Percentiles rank a stretch among this genome's conserved stretches.
phyloP scores from a whole-genome alignment of 805 yeast species.

The Wickerhamiella siamensis region DNA sequence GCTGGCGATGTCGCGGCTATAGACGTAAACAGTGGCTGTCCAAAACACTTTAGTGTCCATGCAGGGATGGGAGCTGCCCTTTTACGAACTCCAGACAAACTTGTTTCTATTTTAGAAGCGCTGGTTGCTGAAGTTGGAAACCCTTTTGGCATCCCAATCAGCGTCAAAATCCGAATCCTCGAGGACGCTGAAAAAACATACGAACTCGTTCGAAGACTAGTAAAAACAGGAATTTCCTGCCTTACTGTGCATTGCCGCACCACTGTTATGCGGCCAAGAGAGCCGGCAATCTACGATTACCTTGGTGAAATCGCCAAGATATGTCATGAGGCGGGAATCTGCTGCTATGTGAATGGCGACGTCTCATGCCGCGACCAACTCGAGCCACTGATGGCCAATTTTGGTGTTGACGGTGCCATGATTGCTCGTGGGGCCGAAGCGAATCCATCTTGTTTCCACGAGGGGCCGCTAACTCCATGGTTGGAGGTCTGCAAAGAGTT shows the following conservation, averaged over 20 bases:
- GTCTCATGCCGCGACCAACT: slow-evolving; percentile 43
- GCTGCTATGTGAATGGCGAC: slow-evolving; percentile 74
- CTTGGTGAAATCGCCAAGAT: slow-evolving; percentile 45
- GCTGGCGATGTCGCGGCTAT: slow-evolving; percentile 82
- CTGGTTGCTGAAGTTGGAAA: slow-evolving; percentile 70
- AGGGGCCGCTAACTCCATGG: slow-evolving; percentile 36
- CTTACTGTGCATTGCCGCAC: slow-evolving; percentile 89
- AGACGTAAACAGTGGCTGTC: slow-evolving; percentile 93
- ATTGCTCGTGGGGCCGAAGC: slow-evolving; percentile 81
- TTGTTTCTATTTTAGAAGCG: slow-evolving; percentile 51
- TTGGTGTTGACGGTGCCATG: slow-evolving; percentile 70
- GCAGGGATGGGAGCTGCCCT: slow-evolving; percentile 97
- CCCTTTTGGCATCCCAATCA: slow-evolving; percentile 64
- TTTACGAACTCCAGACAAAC: slow-evolving; percentile 61
- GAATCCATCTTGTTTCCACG: slow-evolving; percentile 63
- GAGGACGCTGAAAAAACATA: slow-evolving; percentile 49
- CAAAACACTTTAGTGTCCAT: slow-evolving; percentile 87
- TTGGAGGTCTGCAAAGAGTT: slow-evolving; percentile 40
- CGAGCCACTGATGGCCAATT: slow-evolving; percentile 34
- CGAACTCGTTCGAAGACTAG: slow-evolving; percentile 40
- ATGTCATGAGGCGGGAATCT: slow-evolving; percentile 47
- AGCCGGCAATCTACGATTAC: slow-evolving; percentile 61
- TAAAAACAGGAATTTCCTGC: slow-evolving; percentile 68
- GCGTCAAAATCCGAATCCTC: slow-evolving; percentile 77
- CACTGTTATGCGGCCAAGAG: slow-evolving; percentile 68